Base-by-base conservation (phyloP, 352 stramenopile species). In the Aphanomyces astaci region DNA sequence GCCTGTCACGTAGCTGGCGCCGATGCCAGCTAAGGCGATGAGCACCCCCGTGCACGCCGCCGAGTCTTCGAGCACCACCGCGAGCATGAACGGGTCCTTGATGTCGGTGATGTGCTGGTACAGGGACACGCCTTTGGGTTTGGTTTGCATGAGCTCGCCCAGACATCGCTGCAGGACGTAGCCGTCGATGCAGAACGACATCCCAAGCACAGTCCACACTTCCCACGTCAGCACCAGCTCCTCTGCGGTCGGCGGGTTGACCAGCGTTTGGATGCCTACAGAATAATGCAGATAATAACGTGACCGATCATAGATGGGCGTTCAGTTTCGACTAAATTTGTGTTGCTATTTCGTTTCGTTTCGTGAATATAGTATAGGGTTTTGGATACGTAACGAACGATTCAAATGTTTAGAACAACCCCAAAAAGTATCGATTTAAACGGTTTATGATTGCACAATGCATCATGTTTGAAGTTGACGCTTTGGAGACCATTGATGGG, bases 21-120 rank as follows among this genome's bases (percentile, higher is more conserved):
- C 86, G 64, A 99, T 98, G 32, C 97, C 97, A 28, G 76, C 92
- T 9, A 94, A 90, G 1, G 96, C 97, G 43, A 99, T 94, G n/a
- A 99, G 59, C 39, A 99, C 91, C 31, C 97, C 97, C 19, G 95
- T 87, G 79, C 97, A 99, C 33, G 96, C 96, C 4, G 95, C 95
- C 65, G 93, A 86, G 76, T 99, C 97, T 65, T 99, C 97, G 13
- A 99, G 79, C 32, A 99, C 73, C 56, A 99, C 90, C 24, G 97
- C 96, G 78, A 98, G 87, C 73, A 98, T 98, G 57, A 98, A 98
- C 30, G 97, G 96, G 77, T 99, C 96, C 52, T 97, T 96, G 67
- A 80, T 88, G 39, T 78, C 74, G 19, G 75, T 78, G 25, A 96
- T 72, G 60, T 96, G 81, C 53, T 80, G 66, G 24, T 88, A 80